Base-by-base conservation (phyloP, 345 rosid genomes). In the Geranium rotundifolium region DNA sequence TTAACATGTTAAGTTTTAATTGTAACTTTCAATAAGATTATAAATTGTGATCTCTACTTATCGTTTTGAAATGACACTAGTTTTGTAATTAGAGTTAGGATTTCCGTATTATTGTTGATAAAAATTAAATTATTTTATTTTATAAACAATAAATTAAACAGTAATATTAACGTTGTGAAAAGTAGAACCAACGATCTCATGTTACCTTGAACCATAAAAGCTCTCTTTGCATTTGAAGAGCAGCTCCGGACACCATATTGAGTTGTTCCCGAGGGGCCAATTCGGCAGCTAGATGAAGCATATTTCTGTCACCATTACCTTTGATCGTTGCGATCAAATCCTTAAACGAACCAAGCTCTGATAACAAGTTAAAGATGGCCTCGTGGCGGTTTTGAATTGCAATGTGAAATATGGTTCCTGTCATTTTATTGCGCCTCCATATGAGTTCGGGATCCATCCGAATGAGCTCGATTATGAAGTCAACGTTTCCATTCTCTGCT, bases 401-500 rank as follows among this genome's bases (percentile, higher is more conserved):
- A 2, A 62, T n/a, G 15, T 63, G 73, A 60, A 74, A 74, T 56
- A 74, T 74, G 64, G 69, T 72, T 34, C 65, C 61, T 34, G 62
- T 65, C 31, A 74, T 62, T 56, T 74, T 60, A 34, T 77, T 75
- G 9, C 72, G 75, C 61, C 54, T 69, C 73, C 76, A 80, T 17
- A 77, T 58, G 20, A 80, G 54, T 27, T 72, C 77, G 37, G 81
- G 81, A 65, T 69, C 64, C 23, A 59, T 16, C 3, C 8, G 17
- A 10, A 73, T 61, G 7, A 79, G 72, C 54, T 65, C 37, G 15
- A 29, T 58, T 52, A 80, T 59, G 62, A 80, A 65, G 64, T 80
- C 79, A 18, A 72, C 50, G 27, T 69, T 78, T 41, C 84, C 84
- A 1, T 56, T 29, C 39, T 60, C 72, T 29, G 75, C 84, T 8